A percentile compares a stretch with the other conserved stretches of the same genome.
Conservation (phyloP, 495 filamentous ascomycete genomes). For the Neurospora pannonica region DNA sequence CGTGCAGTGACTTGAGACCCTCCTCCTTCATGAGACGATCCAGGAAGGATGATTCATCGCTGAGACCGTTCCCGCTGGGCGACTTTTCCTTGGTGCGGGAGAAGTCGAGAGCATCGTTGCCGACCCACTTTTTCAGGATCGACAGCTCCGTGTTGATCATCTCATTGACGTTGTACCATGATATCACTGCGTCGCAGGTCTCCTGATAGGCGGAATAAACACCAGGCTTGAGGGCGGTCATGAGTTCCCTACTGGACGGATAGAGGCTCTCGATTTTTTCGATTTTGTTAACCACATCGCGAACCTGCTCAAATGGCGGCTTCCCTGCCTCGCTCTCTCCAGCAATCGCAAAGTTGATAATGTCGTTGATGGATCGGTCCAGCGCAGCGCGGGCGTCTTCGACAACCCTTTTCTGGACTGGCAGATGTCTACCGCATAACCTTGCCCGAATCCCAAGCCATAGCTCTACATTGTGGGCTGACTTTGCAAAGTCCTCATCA, state of each 20-base stretch:
- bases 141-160: conserved; percentile 91
- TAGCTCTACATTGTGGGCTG: conserved; percentile 67
- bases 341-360: conserved; percentile 87
- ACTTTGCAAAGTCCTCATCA: conserved; percentile 61
- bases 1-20: conserved; percentile 82
- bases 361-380: conserved; percentile 67
- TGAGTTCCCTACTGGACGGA: conserved; percentile 66
- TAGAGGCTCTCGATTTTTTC: conserved; percentile 79
- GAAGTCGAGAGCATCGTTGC: conserved; percentile 91
- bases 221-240: conserved; percentile 58
- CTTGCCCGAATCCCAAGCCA: conserved; percentile 84
- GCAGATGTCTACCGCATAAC: conserved; percentile 70
- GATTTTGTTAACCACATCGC: conserved; percentile 79
- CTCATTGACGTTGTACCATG: conserved; percentile 97
- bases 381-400: conserved; percentile 66
- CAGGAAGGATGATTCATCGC: conserved; percentile 83
- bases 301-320: conserved; percentile 72
- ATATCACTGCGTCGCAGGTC: conserved; percentile 76
- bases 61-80: conserved; percentile 54
- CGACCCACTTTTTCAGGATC: conserved; percentile 90
- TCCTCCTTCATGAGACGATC: conserved; percentile 99
- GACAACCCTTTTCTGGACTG: conserved; percentile 71
- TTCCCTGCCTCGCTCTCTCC: conserved; percentile 89
- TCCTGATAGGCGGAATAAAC: conserved; percentile 65
- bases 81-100: conserved; percentile 49